phyloP scores from a whole-genome alignment of 208 protist genomes.

The Acanthamoeba lenticulata region DNA sequence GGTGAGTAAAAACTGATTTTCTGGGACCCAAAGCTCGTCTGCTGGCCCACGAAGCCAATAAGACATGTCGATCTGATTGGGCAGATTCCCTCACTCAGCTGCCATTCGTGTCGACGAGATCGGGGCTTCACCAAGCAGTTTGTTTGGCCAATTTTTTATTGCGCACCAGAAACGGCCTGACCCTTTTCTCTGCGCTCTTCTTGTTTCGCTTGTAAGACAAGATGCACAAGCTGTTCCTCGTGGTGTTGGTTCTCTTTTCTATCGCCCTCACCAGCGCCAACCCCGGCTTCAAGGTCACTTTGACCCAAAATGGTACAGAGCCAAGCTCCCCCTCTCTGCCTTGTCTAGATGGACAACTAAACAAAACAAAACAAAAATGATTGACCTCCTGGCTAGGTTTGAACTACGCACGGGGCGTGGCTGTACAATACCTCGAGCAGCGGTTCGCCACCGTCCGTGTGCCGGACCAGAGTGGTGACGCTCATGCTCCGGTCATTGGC shows the following conservation, averaged over 20 bases:
- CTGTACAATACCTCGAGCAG: neutral
- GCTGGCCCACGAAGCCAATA: no score
- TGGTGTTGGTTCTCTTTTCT: neutral
- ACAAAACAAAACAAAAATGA: neutral
- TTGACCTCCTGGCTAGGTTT: neutral
- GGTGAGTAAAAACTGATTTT: no score
- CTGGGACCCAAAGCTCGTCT: no score
- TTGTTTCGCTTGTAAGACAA: no score
- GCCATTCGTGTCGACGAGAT: no score
- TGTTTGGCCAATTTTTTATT: no score
- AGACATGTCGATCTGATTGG: no score
- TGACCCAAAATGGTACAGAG: neutral
- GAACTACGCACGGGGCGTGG: neutral
- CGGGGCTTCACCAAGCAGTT: no score
- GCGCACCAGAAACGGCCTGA: no score
- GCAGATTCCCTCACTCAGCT: no score
- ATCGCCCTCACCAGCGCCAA: neutral
- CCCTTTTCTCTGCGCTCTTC: no score
- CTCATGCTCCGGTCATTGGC: neutral
- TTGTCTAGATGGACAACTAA: neutral
- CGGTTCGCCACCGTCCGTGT: neutral
- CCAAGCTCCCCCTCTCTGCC: neutral
- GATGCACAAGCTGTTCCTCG: no score
- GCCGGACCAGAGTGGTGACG: neutral
- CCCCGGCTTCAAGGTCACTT: constrained; percentile 28